Base-by-base conservation (phyloP, 2,329 filamentous ascomycete species). In the Botrytis galanthina region DNA sequence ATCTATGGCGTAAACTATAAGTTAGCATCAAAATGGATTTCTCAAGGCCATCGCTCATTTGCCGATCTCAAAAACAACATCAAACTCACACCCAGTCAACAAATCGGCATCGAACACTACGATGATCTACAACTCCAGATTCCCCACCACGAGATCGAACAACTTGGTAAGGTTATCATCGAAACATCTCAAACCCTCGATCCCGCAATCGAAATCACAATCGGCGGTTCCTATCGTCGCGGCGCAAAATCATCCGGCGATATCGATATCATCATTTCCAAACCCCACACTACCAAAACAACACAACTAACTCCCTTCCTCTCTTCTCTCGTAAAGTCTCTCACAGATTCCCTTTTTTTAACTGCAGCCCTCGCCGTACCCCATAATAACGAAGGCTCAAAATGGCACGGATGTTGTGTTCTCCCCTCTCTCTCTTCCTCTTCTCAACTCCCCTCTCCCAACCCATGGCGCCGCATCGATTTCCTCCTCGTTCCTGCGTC, bases 331-430 rank as follows among this genome's bases (percentile, higher is more conserved):
- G 85, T 97, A 0, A 85, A 85, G 0, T 80, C 82, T 0, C 86
- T 98, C 14, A 89, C 88, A 59, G 78, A 82, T 1, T 80, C 84
- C 8, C 86, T 84, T 0, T 97, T 97, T 78, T 85, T 98, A 6
- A 91, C 92, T 69, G 90, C 87, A 2, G 86, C 87, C 1, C 86
- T 98, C 14, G 91, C 93, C 0, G 86, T 87, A 10, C 84, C 87
- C 44, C 80, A 82, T 44, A 70, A 77, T 16, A 75, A 77, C 42
- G 81, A 82, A 14, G 91, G 92, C 0, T 92, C 90, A 37, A 97
- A 96, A 83, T 98, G 94, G 93, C 93, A 97, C 76, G 95, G 95
- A 5, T 95, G 92, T 70, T 96, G 92, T 57, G 88, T 90, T 18
- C 84, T 97, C 0, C 92, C 93, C 14, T 0, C 81, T 42, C 73